Conservation (phyloP, 2,329 filamentous ascomycete species). For the Knufia petricola region DNA sequence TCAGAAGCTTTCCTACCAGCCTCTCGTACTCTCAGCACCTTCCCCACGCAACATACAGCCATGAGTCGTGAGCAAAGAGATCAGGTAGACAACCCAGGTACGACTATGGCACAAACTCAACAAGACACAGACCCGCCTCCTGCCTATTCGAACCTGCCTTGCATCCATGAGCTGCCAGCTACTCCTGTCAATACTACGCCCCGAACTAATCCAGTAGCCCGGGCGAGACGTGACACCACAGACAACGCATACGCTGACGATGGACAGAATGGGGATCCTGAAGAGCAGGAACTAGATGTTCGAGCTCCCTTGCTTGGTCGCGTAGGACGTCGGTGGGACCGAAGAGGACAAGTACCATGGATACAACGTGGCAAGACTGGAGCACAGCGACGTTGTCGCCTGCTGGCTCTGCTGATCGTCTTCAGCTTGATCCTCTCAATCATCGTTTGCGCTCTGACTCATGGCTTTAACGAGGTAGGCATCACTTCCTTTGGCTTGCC, state of each 20-base stretch:
- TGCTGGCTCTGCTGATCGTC: neutral
- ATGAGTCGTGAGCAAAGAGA: neutral
- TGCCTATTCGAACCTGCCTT: neutral
- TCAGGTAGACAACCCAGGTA: neutral
- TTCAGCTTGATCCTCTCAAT: neutral
- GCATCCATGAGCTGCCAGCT: conserved; percentile 3
- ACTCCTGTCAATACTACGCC: neutral
- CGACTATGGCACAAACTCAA: neutral
- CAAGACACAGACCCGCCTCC: conserved; percentile 4
- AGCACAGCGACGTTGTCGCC: neutral
- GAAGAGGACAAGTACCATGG: neutral
- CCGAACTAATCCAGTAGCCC: neutral
- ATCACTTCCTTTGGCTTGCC: too few species aligned
- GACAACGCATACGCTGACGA: neutral
- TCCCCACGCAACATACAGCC: neutral
- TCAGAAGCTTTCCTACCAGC: neutral
- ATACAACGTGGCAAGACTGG: neutral
- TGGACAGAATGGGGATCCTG: neutral
- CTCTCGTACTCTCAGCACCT: neutral
- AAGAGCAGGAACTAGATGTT: neutral
- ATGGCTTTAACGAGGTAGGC: neutral
- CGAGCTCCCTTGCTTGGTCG: neutral
- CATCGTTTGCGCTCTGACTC: neutral
- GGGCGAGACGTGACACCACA: too few species aligned
- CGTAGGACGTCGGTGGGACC: neutral